Evolutionary conservation across 768 basidiomycete species (phyloP), one percentile per base, ranked within the genome.

Genomic region (Coprinopsis sp.): DNA sequence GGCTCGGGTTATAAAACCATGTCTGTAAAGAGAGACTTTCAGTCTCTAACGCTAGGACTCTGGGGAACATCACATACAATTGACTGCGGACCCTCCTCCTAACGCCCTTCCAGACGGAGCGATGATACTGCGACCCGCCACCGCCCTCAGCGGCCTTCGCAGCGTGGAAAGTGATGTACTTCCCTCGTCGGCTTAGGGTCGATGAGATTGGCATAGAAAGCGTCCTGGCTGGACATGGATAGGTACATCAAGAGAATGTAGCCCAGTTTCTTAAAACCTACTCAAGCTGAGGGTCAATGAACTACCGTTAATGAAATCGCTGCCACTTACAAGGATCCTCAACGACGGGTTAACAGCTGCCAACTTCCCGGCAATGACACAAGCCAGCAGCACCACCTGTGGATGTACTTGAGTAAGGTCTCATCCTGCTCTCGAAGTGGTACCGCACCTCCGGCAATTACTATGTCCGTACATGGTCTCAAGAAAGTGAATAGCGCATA

Each of bases 21-120:
- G 49, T 73, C 73, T 76, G 36, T 16, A 13, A 30, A 4, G 7
- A 36, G 22, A 10, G 21, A 37, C 19, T 27, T 29, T 25, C 1
- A 21, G 24, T 14, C 12, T 22, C 18, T 16, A 21, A 24, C 28
- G 23, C 23, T 6, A 45, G 3, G n/a, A n/a, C n/a, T n/a, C n/a
- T n/a, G n/a, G n/a, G n/a, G n/a, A n/a, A n/a, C n/a, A n/a, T n/a
- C n/a, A 55, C 72, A 41, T 37, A 81, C 81, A 79, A 52, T 84
- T 85, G 14, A 84, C 71, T 43, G 67, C 64, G 0, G 81, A 82
- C 1, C 82, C 82, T 4, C 83, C 84, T 3, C 84, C 83, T 4
- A 87, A 54, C 33, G 71, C 73, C 43, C 74, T 68, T 0, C 76
- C 82, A 22, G 64, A 56, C 0, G 70, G 67, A 4, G 80, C 67